Conservation (phyloP, 768 basidiomycete genomes). For the Grammothele lineata region DNA sequence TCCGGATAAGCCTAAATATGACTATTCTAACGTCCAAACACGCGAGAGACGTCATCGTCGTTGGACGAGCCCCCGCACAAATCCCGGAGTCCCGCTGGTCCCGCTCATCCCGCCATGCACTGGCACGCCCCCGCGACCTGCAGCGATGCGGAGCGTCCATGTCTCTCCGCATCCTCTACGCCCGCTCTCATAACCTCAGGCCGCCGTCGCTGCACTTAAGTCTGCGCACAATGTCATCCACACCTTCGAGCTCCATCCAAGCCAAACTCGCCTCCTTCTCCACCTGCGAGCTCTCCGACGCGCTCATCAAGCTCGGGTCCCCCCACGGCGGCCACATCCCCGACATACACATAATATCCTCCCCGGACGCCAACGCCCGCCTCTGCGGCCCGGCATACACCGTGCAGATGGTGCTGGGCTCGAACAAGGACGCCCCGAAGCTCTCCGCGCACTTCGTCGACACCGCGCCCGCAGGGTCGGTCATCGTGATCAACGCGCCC, state of each 20-base stretch:
- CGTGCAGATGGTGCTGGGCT: slow-evolving; percentile 69
- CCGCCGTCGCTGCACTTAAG: neutral
- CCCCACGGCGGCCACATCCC: slow-evolving; percentile 77
- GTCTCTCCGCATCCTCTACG: no score
- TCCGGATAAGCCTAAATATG: no score
- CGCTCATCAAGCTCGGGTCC: slow-evolving; percentile 73
- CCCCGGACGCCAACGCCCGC: slow-evolving; percentile 33
- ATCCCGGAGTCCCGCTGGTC: no score
- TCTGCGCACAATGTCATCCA: slow-evolving; percentile 19
- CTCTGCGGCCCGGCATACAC: slow-evolving; percentile 84
- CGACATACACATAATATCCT: slow-evolving; percentile 61
- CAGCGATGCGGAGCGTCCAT: no score
- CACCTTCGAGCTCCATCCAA: slow-evolving; percentile 4
- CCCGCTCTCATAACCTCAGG: no score
- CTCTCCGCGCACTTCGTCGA: slow-evolving; percentile 79
- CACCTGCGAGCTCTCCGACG: slow-evolving; percentile 85
- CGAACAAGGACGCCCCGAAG: slow-evolving; percentile 58
- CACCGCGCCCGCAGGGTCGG: slow-evolving; percentile 54
- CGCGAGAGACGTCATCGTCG: no score
- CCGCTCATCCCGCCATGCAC: no score
- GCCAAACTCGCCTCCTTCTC: slow-evolving; percentile 40
- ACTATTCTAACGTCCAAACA: no score
- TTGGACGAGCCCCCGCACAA: no score
- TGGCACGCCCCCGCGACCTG: no score
- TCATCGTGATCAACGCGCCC: slow-evolving; percentile 76